Evolutionary conservation across 495 filamentous ascomycete genomes (phyloP).

Genomic region (Trichoderma parareesei): DNA sequence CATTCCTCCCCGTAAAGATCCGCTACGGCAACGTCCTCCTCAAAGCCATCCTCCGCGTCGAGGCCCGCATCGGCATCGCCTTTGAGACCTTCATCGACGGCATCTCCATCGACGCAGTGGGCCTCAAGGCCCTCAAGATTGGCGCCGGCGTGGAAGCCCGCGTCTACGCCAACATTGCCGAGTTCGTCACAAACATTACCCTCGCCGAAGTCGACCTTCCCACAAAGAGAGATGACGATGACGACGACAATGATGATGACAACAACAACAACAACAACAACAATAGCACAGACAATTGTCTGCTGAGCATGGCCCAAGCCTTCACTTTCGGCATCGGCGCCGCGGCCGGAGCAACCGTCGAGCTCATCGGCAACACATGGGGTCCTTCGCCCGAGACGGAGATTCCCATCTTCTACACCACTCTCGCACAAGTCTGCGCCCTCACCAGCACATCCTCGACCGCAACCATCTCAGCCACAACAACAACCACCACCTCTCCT

Average conservation of each 20-base stretch:
- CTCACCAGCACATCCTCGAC: slow-evolving; percentile 14
- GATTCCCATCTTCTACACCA: slow-evolving; percentile 46
- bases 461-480: slow-evolving; percentile 18
- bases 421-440: slow-evolving; percentile 39
- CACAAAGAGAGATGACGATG: slow-evolving; percentile 9
- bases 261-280: no score
- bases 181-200: slow-evolving; percentile 45
- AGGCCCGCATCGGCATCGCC: slow-evolving; percentile 36
- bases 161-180: slow-evolving; percentile 42
- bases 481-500: slow-evolving; percentile 18
- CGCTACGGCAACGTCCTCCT: slow-evolving; percentile 31
- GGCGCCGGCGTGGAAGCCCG: slow-evolving; percentile 38
- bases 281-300: slow-evolving; percentile 24
- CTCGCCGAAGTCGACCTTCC: background rate
- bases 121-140: slow-evolving; percentile 14
- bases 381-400: slow-evolving; percentile 38
- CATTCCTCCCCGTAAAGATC: slow-evolving; percentile 48
- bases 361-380: slow-evolving; percentile 36
- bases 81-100: slow-evolving; percentile 16
- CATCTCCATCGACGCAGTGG: slow-evolving; percentile 9
- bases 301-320: slow-evolving; percentile 33
- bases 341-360: slow-evolving; percentile 42
- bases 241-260: slow-evolving; percentile 15
- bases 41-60: slow-evolving; percentile 37
- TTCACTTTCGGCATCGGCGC: slow-evolving; percentile 45